Evolutionary conservation across 129 eudicot genomes (phyloP).

Genomic region (Heracleum sosnowskyi): DNA sequence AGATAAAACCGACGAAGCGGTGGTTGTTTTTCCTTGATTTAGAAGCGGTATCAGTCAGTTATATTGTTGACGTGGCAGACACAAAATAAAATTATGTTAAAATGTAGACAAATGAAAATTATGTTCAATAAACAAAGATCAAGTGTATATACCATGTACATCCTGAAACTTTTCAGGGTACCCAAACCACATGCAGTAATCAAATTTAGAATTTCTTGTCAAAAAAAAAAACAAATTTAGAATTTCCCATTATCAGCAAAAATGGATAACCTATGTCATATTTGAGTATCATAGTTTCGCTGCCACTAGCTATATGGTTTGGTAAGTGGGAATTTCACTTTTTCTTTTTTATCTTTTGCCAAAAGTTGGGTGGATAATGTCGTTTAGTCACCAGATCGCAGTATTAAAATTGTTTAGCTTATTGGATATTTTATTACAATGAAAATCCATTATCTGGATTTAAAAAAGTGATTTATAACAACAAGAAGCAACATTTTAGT

Average conservation of each 20-base stretch:
- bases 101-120: too few species aligned
- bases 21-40: too few species aligned
- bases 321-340: neutral
- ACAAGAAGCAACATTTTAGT: too few species aligned
- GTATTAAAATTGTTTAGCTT: neutral
- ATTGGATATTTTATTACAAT: neutral
- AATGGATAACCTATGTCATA: neutral
- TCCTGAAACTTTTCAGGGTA: neutral
- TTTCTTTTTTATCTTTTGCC: neutral
- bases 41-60: too few species aligned
- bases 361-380: conserved; percentile 4
- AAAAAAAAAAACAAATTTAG: too few species aligned
- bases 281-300: neutral
- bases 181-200: neutral
- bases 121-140: too few species aligned
- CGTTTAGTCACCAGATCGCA: conserved; percentile 4
- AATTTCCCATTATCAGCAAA: neutral
- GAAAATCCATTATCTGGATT: too few species aligned
- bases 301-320: neutral
- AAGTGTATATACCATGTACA: neutral
- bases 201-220: neutral
- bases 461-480: too few species aligned
- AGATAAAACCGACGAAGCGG: too few species aligned
- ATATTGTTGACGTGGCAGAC: too few species aligned
- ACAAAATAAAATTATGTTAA: too few species aligned